Percentiles rank a stretch among this genome's conserved stretches.
Conservation (phyloP, 345 rosid genomes). For the Theobroma cacao region DNA sequence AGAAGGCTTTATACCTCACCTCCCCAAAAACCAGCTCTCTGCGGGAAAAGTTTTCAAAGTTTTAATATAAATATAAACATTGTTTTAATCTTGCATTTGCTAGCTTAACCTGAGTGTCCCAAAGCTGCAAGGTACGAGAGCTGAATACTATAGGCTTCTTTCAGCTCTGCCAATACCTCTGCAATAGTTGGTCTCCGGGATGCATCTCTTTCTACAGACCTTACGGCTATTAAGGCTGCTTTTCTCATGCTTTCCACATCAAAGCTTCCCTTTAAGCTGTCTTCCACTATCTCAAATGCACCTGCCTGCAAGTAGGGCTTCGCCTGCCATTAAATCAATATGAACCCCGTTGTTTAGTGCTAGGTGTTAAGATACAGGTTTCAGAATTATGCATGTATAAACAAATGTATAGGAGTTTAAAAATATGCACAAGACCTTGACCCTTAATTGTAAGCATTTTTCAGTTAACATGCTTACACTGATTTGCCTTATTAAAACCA, state of each 20-base stretch:
- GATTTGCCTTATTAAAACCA: background rate
- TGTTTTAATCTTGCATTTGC: slow-evolving; percentile 10
- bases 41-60: background rate
- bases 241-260: slow-evolving; percentile 71
- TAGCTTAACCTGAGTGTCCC: slow-evolving; percentile 43
- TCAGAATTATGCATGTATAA: background rate
- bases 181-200: slow-evolving; percentile 63
- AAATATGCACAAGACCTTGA: background rate
- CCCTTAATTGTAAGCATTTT: background rate
- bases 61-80: background rate
- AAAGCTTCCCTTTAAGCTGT: slow-evolving; percentile 53
- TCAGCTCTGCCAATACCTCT: slow-evolving; percentile 59
- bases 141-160: slow-evolving; percentile 77
- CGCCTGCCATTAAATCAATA: slow-evolving; percentile 48
- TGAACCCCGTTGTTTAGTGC: background rate
- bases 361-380: background rate
- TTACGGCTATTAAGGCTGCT: slow-evolving; percentile 55
- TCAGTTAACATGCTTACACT: background rate
- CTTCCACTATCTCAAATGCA: slow-evolving; percentile 79
- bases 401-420: background rate
- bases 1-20: background rate
- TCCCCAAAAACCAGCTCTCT: background rate
- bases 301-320: slow-evolving; percentile 90
- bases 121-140: slow-evolving; percentile 65
- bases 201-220: slow-evolving; percentile 83